Evolutionary conservation across 345 rosid genomes (phyloP).

Genomic region (Salix purpurea): DNA sequence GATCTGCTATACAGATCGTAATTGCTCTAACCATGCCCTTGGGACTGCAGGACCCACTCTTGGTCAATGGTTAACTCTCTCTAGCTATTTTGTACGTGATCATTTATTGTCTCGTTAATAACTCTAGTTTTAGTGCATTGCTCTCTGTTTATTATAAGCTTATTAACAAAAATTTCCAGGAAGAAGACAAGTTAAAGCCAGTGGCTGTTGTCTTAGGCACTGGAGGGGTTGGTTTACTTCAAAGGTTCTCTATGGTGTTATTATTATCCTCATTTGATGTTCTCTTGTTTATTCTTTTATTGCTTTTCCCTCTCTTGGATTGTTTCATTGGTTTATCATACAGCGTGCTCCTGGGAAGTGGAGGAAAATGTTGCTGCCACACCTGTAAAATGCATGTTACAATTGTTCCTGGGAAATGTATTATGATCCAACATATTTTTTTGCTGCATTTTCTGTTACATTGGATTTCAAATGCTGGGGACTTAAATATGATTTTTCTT

Average conservation of each 20-base stretch:
- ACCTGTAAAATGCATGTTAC: constrained; percentile 71
- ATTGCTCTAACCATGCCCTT: too few species aligned
- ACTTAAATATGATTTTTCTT: neutral
- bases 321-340: neutral
- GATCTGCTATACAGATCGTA: too few species aligned
- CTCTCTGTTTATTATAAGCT: neutral
- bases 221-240: constrained; percentile 66
- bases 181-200: constrained; percentile 73
- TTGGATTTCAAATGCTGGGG: neutral
- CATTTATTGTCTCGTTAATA: neutral
- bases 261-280: neutral
- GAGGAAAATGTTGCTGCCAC: constrained; percentile 78
- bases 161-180: constrained; percentile 38
- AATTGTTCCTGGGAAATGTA: constrained; percentile 83
- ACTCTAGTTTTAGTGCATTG: neutral
- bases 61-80: neutral
- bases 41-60: neutral
- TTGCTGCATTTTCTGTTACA: neutral
- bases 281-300: neutral
- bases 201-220: constrained; percentile 88
- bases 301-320: neutral
- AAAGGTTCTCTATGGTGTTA: constrained; percentile 42
- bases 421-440: neutral
- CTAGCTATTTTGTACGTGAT: neutral
- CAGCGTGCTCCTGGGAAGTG: constrained; percentile 79